A percentile compares a stretch with the other conserved stretches of the same genome.
phyloP scores from a whole-genome alignment of 192 early-diverging fungal species.

The Gonapodya sp. region DNA sequence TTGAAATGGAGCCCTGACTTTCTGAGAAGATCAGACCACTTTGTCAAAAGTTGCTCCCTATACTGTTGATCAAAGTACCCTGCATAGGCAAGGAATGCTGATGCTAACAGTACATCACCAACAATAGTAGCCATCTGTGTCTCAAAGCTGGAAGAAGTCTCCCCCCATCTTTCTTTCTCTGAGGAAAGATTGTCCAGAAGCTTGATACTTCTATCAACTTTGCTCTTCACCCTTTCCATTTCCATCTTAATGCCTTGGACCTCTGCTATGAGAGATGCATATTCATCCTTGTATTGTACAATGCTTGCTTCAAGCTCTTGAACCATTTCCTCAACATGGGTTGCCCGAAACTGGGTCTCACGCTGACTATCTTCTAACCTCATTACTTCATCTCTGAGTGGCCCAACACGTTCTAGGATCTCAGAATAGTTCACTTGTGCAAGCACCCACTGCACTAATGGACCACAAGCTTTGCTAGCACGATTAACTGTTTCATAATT shows the following conservation, averaged over 20 bases:
- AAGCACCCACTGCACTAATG: slow-evolving; percentile 93
- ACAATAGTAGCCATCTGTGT: slow-evolving; percentile 96
- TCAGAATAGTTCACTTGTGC: slow-evolving; percentile 90
- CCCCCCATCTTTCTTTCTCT: slow-evolving; percentile 89
- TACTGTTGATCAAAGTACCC: slow-evolving; percentile 98
- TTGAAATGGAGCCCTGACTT: slow-evolving; percentile 65
- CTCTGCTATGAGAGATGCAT: slow-evolving; percentile 90
- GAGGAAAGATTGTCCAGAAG: slow-evolving; percentile 82
- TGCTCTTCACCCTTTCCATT: slow-evolving; percentile 85
- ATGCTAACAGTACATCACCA: slow-evolving; percentile 85
- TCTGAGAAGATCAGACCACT: slow-evolving; percentile 67
- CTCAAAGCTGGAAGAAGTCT: slow-evolving; percentile 80
- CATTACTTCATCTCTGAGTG: slow-evolving; percentile 84
- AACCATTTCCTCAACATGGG: slow-evolving; percentile 68
- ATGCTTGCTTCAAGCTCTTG: slow-evolving; percentile 77
- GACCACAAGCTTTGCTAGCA: slow-evolving; percentile 97
- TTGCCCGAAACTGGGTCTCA: slow-evolving; percentile 58
- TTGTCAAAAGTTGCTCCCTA: slow-evolving; percentile 64
- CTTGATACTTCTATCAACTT: slow-evolving; percentile 83
- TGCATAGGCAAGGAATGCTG: slow-evolving; percentile 93
- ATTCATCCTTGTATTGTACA: slow-evolving; percentile 90
- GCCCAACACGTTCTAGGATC: slow-evolving; percentile 91
- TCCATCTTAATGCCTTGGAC: slow-evolving; percentile 80
- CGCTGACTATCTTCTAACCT: slow-evolving; percentile 70
- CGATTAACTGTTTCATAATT: slow-evolving; percentile 95